Base-by-base conservation (phyloP, 352 stramenopile species). In the Pythium coloratum region DNA sequence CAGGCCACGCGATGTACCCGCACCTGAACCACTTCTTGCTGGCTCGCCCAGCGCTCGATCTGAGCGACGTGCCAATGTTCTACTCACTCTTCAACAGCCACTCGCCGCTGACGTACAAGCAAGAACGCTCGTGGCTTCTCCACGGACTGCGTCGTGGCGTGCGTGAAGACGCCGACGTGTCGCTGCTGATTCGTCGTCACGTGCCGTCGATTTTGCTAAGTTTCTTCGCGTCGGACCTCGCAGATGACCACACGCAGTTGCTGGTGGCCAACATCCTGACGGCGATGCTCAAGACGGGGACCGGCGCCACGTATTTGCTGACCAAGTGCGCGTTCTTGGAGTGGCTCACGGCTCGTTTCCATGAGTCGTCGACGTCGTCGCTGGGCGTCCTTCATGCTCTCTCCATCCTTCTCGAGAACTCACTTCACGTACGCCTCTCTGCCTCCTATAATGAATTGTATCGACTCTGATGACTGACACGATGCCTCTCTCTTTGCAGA, bases 21-120 rank as follows among this genome's bases (percentile, higher is more conserved):
- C 82, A 89, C 64, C 56, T 96, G 38, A 96, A 96, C 67, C 84
- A 92, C 50, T 96, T 96, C 55, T 61, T 96, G 33, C 69, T 96
- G 10, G 77, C 86, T n/a, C 85, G 87, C 13, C 83, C 85, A 0
- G 83, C 84, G 18, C 75, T 96, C 64, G 87, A 96, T 64, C 55
- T 93, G 18, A 77, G 70, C 46, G 87, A 95, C 66, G 88, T 96
- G 10, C 88, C 88, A 2, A 95, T 96, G 87, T 96, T 96, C 64
- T 96, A 94, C 69, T 80, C 88, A 51, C 69, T 96, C 4, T 96
- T 96, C 70, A 91, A 95, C 73, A 92, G 80, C 36, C 81, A 82
- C 32, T 75, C 84, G 44, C 75, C 82, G 20, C 67, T 86, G 18
- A 94, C 76, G 1, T 94, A 86, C 69, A 86, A 89, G 24, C 84